Evolutionary conservation across 331 rosid genomes (phyloP), one percentile per base, ranked within the genome.

Genomic region (Malus hybrid): DNA sequence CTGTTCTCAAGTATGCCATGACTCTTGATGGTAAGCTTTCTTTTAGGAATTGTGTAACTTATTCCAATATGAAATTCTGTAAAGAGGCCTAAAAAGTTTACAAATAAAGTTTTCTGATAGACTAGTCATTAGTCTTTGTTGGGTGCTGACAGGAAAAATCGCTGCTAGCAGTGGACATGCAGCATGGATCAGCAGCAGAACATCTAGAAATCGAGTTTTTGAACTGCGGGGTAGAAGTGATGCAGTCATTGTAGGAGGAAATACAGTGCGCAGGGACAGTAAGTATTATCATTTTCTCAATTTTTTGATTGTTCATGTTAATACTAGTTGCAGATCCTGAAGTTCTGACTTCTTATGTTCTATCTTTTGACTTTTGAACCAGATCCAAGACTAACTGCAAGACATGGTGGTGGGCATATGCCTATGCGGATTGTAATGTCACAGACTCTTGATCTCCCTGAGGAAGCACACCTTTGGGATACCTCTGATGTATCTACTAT

Each of bases 1-100:
- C 97, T 33, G 93, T 95, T 73, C 88, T 92, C 74, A 95, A 95
- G 85, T 95, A 81, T 86, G 97, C 99, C 14, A 95, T 95, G 99
- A 95, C 99, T 27, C 93, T 92, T 78, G 99, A 95, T 85, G 99
- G 99, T 94, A 82, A 87, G 96, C 73, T 46, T 76, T 34, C 61
- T 39, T 22, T 63, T 20, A 7, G n/a, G 70, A 36, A 4, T 18
- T 12, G 60, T 46, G 73, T 67, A 24, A 6, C 18, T 18, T 6
- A 33, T 28, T 2, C 27, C 22, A 36, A 20, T 67, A 54, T 74
- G 50, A 39, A 29, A 48, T 29, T 50, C 19, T 19, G 63, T 52
- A 48, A n/a, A 66, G 50, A 66, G 16, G 29, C 50, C 70, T n/a
- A 29, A 34, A 75, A 18, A 24, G 12, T 16, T 27, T 34, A 5